A percentile compares a stretch with the other conserved stretches of the same genome.
Conservation (phyloP, 176 grass and related monocot species). For the Urochloa ruziziensis region DNA sequence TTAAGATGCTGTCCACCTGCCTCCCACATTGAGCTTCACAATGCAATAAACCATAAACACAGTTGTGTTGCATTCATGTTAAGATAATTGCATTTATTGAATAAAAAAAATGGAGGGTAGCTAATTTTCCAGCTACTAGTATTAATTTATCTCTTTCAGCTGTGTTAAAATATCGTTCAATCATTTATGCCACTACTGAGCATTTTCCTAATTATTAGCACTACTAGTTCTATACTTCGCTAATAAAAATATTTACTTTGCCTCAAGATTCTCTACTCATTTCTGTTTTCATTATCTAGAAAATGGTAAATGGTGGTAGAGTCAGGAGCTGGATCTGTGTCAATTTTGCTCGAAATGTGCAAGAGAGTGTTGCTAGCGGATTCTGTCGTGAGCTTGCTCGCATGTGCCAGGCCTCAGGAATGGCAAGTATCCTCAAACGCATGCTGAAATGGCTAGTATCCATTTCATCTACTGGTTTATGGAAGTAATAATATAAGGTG, state of each 20-base stretch:
- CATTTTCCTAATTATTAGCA: background rate
- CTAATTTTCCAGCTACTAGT: background rate
- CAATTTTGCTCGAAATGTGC: conserved; percentile 74
- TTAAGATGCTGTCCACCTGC: background rate
- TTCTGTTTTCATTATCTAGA: conserved; percentile 43
- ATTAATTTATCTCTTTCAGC: background rate
- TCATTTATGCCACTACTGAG: background rate
- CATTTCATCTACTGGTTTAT: conserved; percentile 13
- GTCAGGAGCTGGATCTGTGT: conserved; percentile 80
- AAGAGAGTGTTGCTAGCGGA: conserved; percentile 51
- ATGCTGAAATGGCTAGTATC: conserved; percentile 45
- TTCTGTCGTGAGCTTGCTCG: conserved; percentile 78
- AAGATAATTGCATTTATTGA: background rate
- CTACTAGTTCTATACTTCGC: background rate
- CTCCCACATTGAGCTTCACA: background rate
- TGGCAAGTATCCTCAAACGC: conserved; percentile 48
- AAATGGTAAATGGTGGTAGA: conserved; percentile 90
- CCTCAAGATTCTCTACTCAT: background rate
- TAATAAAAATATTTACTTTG: background rate
- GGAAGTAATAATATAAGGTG: conserved; percentile 8
- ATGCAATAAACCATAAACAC: background rate
- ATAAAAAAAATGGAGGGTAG: background rate
- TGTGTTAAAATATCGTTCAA: background rate
- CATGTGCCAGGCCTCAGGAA: conserved; percentile 93
- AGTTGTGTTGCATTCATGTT: background rate